A percentile compares a stretch with the other conserved stretches of the same genome.
Conservation (phyloP, 2,329 filamentous ascomycete genomes). For the Penicillium crustosum region DNA sequence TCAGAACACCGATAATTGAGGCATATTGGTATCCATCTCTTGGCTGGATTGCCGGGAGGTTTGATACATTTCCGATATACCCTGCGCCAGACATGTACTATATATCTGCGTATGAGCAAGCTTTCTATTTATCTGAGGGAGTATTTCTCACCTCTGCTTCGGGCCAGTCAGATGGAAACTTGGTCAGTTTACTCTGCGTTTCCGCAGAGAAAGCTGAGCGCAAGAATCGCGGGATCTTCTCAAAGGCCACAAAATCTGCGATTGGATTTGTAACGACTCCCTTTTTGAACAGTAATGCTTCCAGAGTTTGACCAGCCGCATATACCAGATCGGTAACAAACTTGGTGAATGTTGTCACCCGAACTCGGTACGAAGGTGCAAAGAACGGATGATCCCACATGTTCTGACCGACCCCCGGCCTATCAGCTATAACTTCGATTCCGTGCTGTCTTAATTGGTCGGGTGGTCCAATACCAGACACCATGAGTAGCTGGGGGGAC, state of each 20-base stretch:
- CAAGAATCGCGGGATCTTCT: constrained; percentile 32
- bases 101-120: neutral
- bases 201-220: constrained; percentile 21
- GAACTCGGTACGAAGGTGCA: constrained; percentile 30
- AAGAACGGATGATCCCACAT: constrained; percentile 39
- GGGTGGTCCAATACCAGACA: constrained; percentile 51
- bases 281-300: constrained; percentile 14
- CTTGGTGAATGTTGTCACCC: constrained; percentile 26
- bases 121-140: neutral
- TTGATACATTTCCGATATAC: constrained; percentile 27
- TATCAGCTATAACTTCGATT: constrained; percentile 31
- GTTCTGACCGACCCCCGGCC: constrained; percentile 40
- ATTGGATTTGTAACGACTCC: constrained; percentile 29
- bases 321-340: constrained; percentile 18
- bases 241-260: constrained; percentile 31
- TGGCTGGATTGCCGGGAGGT: constrained; percentile 19
- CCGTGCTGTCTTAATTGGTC: constrained; percentile 25
- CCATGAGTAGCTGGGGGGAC: constrained; percentile 54
- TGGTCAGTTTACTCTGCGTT: constrained; percentile 18
- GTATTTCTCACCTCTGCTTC: constrained; percentile 32
- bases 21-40: constrained; percentile 29
- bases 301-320: constrained; percentile 12
- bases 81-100: constrained; percentile 30
- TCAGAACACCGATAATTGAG: constrained; percentile 24
- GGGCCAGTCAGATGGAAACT: constrained; percentile 39